Evolutionary conservation across 2,329 filamentous ascomycete genomes (phyloP), one percentile per base, ranked within the genome.

Genomic region (Graphilbum ipis-grandicollis): DNA sequence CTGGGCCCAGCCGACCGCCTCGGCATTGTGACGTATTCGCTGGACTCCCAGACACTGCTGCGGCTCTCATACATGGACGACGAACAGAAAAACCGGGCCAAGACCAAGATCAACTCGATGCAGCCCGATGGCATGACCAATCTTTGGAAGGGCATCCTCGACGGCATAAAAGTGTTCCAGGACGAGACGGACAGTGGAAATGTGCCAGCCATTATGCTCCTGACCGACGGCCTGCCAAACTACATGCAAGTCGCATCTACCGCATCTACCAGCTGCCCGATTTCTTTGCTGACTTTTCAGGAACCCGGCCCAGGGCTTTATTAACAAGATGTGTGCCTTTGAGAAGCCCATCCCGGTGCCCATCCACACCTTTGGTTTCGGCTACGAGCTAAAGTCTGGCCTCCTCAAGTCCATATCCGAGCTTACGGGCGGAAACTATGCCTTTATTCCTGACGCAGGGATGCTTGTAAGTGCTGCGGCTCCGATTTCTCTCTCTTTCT

Each of bases 321-420:
- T 75, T 3, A 59, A 59, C 9, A 71, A 68, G 48, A 52, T 76
- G 15, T 56, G 52, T n/a, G 48, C 45, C 9, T 57, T 59, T 13
- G 26, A 7, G 53, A 46, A 50, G 1, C 42, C 48, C 1, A 49
- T 66, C 1, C 56, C 58, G 3, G 57, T 66, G 12, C 56, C 58
- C 0, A 62, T 64, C 47, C 59, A 68, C 46, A 69, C 65, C 0
- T 71, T 71, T 47, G 66, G 66, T 3, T 71, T 71, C 37, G 66
- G 66, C 5, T 66, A 67, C 42, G 33, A 45, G 2, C 51, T 70
- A 25, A 47, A 51, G 6, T 68, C 71, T 0, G 66, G 64, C 0
- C 52, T 75, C 15, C 56, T 77, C 37, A 71, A 72, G 51, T 68
- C 69, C 2, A 68, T 77, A 33, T 63, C 71, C 2, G 70, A 75